These are phyloP conservation scores for Leccinum truebloodii DNA, from an alignment of 768 basidiomycete genomes.

Conservation along the genomic window DNA sequence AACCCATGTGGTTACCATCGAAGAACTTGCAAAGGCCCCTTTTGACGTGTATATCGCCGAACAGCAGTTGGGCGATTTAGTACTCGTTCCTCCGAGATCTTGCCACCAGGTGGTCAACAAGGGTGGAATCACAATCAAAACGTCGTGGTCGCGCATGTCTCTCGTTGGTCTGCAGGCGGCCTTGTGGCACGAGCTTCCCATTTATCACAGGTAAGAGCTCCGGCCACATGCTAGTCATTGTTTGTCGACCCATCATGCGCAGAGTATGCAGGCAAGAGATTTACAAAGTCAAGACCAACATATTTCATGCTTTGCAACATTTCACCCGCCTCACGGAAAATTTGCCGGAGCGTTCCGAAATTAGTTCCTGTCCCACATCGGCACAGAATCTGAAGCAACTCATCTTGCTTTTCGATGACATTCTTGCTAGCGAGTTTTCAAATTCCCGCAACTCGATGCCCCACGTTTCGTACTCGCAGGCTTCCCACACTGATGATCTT, in stretches of 20 bases:
- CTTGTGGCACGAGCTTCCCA: constrained; percentile 70
- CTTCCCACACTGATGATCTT: constrained; percentile 32
- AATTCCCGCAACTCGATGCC: constrained; percentile 35
- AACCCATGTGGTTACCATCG: constrained; percentile 59
- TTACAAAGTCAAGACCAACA: constrained; percentile 70
- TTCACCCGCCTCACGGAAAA: constrained; percentile 26
- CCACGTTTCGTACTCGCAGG: constrained; percentile 30
- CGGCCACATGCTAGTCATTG: background rate
- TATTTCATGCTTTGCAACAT: constrained; percentile 53
- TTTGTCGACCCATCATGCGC: constrained; percentile 3
- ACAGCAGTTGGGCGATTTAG: constrained; percentile 75
- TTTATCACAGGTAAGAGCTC: constrained; percentile 67
- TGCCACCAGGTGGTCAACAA: constrained; percentile 84
- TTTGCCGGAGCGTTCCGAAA: background rate
- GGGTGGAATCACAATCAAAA: constrained; percentile 81
- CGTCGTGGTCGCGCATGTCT: constrained; percentile 87
- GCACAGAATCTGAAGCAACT: constrained; percentile 36
- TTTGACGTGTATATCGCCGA: constrained; percentile 71
- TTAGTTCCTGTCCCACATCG: background rate
- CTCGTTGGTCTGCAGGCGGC: constrained; percentile 58
- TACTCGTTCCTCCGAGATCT: constrained; percentile 77
- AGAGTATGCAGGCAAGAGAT: constrained; percentile 83
- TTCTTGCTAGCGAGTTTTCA: constrained; percentile 47
- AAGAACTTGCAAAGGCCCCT: constrained; percentile 63
- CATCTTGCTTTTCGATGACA: constrained; percentile 48